A percentile compares a stretch with the other conserved stretches of the same genome.
Evolutionary conservation across 345 rosid species (phyloP).

Genomic region (Hirschfeldia incana): DNA sequence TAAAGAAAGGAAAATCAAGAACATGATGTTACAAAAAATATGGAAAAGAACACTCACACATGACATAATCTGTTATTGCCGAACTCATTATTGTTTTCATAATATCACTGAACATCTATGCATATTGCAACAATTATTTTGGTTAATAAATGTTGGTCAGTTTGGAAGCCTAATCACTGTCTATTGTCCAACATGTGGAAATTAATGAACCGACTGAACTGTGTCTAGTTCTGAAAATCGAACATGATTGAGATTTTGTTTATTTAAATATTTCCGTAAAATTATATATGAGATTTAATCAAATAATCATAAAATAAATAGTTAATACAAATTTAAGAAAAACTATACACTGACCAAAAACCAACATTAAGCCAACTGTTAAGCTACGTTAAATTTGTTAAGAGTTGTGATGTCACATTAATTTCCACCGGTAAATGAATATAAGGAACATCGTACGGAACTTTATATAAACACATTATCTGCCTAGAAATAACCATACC

Average conservation of each 20-base stretch:
- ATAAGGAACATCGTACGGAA: too few relatives aligned
- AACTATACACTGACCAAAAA: too few relatives aligned
- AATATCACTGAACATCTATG: conserved; percentile 2
- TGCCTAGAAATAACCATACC: too few relatives aligned
- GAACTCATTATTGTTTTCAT: conserved; percentile 14
- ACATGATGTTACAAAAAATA: background rate
- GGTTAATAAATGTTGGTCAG: conserved; percentile 17
- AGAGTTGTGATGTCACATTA: too few relatives aligned
- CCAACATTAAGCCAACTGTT: too few relatives aligned
- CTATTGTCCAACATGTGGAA: conserved; percentile 23
- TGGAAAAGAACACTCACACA: conserved; percentile 17
- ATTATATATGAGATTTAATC: background rate
- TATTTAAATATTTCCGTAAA: background rate
- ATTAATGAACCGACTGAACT: background rate
- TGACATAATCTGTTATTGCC: conserved; percentile 21
- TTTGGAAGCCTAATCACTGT: conserved; percentile 30
- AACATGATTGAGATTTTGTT: background rate
- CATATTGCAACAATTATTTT: background rate
- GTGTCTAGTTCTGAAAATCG: background rate
- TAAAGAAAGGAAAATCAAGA: background rate
- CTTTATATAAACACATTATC: too few relatives aligned
- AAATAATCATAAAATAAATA: too few relatives aligned
- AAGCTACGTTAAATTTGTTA: too few relatives aligned
- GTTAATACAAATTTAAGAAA: too few relatives aligned
- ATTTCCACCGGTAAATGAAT: too few relatives aligned